phyloP scores from a whole-genome alignment of 441 rosid genomes.

The Pelargonium australe region DNA sequence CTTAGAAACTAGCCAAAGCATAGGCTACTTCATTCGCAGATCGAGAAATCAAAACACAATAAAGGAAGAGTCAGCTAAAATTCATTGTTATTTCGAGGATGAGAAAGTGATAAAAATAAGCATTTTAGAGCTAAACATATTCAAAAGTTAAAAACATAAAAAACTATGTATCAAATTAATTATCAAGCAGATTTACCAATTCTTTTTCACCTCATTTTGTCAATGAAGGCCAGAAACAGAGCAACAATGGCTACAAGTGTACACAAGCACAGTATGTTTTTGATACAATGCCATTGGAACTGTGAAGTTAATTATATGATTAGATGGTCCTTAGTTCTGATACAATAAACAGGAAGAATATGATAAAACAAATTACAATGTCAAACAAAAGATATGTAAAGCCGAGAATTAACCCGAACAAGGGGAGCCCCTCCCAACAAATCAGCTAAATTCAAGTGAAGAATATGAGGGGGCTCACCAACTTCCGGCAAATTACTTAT shows the following conservation, averaged over 20 bases:
- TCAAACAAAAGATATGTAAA: constrained; percentile 20
- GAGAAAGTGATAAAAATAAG: too few species aligned
- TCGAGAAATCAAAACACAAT: neutral
- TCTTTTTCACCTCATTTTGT: neutral
- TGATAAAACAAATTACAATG: constrained; percentile 28
- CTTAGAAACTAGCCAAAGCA: too few species aligned
- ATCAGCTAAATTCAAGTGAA: constrained; percentile 15
- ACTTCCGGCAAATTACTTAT: constrained; percentile 38
- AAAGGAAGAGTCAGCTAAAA: constrained; percentile 26
- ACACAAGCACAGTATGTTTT: constrained; percentile 9
- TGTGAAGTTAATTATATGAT: constrained; percentile 26
- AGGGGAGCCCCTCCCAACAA: neutral
- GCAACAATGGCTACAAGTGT: neutral
- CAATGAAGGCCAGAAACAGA: neutral
- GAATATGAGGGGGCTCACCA: constrained; percentile 12
- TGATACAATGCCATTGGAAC: constrained; percentile 12
- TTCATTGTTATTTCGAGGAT: too few species aligned
- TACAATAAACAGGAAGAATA: constrained; percentile 19
- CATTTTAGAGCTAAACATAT: too few species aligned
- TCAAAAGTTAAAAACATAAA: too few species aligned
- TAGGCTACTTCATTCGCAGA: too few species aligned
- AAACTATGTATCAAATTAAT: too few species aligned
- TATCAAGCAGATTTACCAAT: too few species aligned
- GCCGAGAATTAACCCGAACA: constrained; percentile 21
- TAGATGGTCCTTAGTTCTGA: constrained; percentile 25